Percentiles rank a stretch among this genome's conserved stretches.
Conservation (phyloP, 768 basidiomycete species). For the Hemileccinum rubropunctum region DNA sequence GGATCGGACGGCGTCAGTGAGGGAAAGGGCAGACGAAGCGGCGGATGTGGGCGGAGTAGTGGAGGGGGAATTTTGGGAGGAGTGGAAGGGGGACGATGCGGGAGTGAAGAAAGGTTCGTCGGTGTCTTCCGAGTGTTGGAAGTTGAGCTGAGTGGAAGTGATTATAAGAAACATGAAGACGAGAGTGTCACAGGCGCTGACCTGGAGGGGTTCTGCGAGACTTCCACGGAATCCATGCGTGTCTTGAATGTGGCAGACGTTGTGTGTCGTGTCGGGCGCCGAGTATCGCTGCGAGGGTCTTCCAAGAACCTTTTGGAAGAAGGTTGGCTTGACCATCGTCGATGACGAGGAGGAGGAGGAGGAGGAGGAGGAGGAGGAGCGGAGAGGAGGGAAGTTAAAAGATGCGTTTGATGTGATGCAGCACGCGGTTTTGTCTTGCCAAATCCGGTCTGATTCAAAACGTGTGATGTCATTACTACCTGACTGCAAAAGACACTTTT, state of each 20-base stretch:
- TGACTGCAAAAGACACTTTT: conserved; percentile 46
- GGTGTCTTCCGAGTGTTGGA: conserved; percentile 24
- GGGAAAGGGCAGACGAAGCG: conserved; percentile 29
- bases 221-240: conserved; percentile 7
- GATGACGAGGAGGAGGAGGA: neutral
- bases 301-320: conserved; percentile 60
- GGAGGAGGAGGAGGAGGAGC: neutral
- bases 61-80: conserved; percentile 20
- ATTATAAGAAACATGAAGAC: conserved; percentile 3
- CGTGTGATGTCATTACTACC: conserved; percentile 20
- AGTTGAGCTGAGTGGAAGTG: conserved; percentile 12
- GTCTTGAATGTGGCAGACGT: conserved; percentile 5
- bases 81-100: conserved; percentile 16
- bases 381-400: neutral
- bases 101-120: conserved; percentile 54
- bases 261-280: conserved; percentile 19
- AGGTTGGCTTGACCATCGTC: conserved; percentile 52
- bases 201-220: conserved; percentile 13
- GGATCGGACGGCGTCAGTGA: conserved; percentile 36
- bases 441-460: conserved; percentile 22
- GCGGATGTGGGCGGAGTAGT: conserved; percentile 24
- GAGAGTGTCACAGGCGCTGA: conserved; percentile 11
- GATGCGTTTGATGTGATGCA: neutral
- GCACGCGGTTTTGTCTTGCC: conserved; percentile 21
- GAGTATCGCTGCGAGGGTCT: conserved; percentile 63